Conservation (phyloP, 1,284 basidiomycete genomes). For the Abortiporus biennis region DNA sequence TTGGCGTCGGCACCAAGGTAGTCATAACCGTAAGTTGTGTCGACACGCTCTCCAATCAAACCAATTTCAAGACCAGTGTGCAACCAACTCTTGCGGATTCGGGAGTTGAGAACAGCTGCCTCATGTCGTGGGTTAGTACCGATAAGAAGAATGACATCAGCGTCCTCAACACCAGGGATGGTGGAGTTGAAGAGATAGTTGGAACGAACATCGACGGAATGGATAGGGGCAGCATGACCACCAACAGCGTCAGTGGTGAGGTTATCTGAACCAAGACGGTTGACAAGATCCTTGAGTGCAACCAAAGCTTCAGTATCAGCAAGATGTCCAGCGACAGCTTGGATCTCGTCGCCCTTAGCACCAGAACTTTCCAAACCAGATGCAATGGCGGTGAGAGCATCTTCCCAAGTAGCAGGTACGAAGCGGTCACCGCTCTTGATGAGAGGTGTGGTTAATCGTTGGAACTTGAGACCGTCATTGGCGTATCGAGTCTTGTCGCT, state of each 20-base stretch:
- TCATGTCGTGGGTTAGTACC: conserved; percentile 98
- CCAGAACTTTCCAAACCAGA: conserved; percentile 78
- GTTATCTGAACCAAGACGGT: conserved; percentile 95
- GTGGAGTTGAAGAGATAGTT: conserved; percentile 98
- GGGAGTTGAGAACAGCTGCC: conserved; percentile 95
- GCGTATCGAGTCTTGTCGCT: conserved; percentile 98
- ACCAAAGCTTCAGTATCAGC: conserved; percentile 95
- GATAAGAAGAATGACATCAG: conserved; percentile 91
- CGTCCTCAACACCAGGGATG: conserved; percentile 87
- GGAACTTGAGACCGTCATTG: conserved; percentile 93
- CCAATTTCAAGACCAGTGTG: conserved; percentile 84
- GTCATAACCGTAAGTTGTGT: conserved; percentile 92
- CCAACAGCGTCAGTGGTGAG: conserved; percentile 74
- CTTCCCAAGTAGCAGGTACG: conserved; percentile 89
- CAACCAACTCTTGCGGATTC: conserved; percentile 93
- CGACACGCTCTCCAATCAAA: conserved; percentile 86
- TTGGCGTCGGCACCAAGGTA: conserved; percentile 81
- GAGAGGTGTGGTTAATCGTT: conserved; percentile 91
- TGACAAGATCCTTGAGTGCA: conserved; percentile 90
- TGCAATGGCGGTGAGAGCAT: conserved; percentile 78
- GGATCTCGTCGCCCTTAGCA: conserved; percentile 92
- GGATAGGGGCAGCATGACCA: conserved; percentile 62
- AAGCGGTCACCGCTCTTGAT: conserved; percentile 92
- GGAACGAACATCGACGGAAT: conserved; percentile 88
- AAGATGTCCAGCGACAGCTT: conserved; percentile 89